phyloP scores from a whole-genome alignment of 1,284 basidiomycete genomes.

The Ustilago vetiveriae region DNA sequence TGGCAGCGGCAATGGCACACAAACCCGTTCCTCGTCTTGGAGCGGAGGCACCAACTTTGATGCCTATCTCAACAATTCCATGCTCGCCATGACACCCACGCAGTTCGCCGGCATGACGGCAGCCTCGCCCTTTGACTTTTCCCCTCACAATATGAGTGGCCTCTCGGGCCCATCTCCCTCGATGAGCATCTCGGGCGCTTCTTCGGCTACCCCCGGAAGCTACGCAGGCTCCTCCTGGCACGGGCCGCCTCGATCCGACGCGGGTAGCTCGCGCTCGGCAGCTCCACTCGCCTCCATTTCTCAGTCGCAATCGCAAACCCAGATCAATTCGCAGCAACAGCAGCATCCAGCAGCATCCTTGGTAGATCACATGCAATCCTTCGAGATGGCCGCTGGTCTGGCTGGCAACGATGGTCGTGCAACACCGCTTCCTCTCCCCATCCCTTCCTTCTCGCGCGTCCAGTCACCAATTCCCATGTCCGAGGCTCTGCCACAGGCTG shows the following conservation, averaged over 20 bases:
- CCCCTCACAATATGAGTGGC: conserved; percentile 17
- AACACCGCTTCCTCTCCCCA: conserved; percentile 22
- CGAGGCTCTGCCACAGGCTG: conserved; percentile 5
- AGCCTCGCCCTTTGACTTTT: conserved; percentile 35
- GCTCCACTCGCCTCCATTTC: conserved; percentile 14
- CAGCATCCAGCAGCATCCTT: conserved; percentile 1
- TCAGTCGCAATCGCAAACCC: conserved; percentile 8
- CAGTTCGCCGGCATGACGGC: conserved; percentile 23
- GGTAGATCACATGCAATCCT: conserved; percentile 19
- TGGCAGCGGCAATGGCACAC: conserved; percentile 3
- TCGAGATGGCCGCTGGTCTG: conserved; percentile 15
- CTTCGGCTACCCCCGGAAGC: conserved; percentile 30
- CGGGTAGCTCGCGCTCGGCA: conserved; percentile 16
- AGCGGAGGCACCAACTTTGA: conserved; percentile 36
- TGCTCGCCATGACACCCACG: conserved; percentile 37
- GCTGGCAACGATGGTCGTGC: conserved; percentile 4
- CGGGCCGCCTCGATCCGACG: conserved; percentile 14
- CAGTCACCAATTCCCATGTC: conserved; percentile 20
- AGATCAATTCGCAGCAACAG: background rate
- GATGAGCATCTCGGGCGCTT: conserved; percentile 21
- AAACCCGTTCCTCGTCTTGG: conserved; percentile 38
- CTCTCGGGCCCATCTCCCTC: conserved; percentile 21
- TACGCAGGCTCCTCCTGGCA: conserved; percentile 39
- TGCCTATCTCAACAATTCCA: conserved; percentile 33
- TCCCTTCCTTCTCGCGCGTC: conserved; percentile 38